Conservation (phyloP, 2,329 filamentous ascomycete species). For the Venturia carpophila region DNA sequence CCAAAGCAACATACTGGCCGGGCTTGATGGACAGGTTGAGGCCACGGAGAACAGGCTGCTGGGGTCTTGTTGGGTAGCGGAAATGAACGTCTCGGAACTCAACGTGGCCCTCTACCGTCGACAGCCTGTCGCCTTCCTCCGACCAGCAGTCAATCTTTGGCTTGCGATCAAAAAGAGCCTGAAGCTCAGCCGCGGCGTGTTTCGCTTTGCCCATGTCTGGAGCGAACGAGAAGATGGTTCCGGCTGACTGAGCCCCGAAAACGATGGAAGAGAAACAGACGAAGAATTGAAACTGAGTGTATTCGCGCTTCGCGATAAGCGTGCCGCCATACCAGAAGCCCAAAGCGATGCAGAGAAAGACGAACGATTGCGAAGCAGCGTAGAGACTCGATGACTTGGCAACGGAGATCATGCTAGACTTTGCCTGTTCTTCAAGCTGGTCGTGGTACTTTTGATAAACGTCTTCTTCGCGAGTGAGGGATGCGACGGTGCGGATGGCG, state of each 20-base stretch:
- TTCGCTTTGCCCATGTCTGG: slow-evolving; percentile 92
- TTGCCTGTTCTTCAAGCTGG: slow-evolving; percentile 59
- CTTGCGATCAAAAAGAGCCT: slow-evolving; percentile 72
- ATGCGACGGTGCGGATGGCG: slow-evolving; percentile 87
- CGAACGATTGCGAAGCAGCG: slow-evolving; percentile 72
- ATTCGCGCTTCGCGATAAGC: slow-evolving; percentile 62
- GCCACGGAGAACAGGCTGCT: slow-evolving; percentile 85
- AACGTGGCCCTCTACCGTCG: slow-evolving; percentile 63
- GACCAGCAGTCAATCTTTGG: slow-evolving; percentile 81
- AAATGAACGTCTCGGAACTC: slow-evolving; percentile 93
- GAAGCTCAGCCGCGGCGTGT: slow-evolving; percentile 71
- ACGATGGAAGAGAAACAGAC: slow-evolving; percentile 81
- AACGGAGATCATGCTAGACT: slow-evolving; percentile 62
- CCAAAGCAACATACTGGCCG: slow-evolving; percentile 78
- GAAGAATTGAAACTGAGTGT: slow-evolving; percentile 81
- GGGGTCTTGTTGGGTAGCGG: slow-evolving; percentile 82
- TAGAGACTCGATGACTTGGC: slow-evolving; percentile 72
- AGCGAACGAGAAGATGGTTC: slow-evolving; percentile 80
- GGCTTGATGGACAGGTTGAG: slow-evolving; percentile 66
- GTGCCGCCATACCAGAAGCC: slow-evolving; percentile 90
- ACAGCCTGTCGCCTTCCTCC: slow-evolving; percentile 54
- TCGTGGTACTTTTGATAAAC: slow-evolving; percentile 64
- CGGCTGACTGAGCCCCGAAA: slow-evolving; percentile 87
- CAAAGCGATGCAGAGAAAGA: slow-evolving; percentile 76
- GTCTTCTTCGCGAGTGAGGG: slow-evolving; percentile 77